Evolutionary conservation across 345 rosid species (phyloP).

Genomic region (Murraya paniculata): DNA sequence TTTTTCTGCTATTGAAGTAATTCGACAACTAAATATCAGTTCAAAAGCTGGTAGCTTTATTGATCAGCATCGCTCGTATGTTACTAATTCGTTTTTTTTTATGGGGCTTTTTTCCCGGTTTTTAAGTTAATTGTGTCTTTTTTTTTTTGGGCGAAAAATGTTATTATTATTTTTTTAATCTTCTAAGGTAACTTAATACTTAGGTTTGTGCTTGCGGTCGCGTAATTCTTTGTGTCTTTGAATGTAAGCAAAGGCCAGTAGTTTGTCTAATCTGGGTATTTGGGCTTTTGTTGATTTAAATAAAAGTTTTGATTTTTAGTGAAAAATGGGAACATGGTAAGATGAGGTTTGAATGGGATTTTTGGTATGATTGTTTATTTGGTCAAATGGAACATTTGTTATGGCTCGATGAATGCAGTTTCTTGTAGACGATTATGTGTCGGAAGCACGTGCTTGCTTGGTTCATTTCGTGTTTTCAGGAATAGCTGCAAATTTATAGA

Average conservation of each 20-base stretch:
- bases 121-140: not conserved
- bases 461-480: not conserved
- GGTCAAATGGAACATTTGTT: slow-evolving; percentile 21
- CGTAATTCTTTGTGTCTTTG: not conserved
- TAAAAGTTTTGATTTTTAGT: slow-evolving; percentile 9
- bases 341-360: slow-evolving; percentile 6
- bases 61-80: not conserved
- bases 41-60: not conserved
- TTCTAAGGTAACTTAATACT: slow-evolving; percentile 21
- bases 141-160: not conserved
- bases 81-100: not conserved
- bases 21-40: not conserved
- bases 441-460: slow-evolving; percentile 22
- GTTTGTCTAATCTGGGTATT: not conserved
- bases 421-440: slow-evolving; percentile 20
- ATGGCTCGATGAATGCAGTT: slow-evolving; percentile 18
- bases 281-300: not conserved
- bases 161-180: not conserved
- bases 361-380: not conserved
- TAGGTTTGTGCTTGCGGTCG: slow-evolving; percentile 10
- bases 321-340: slow-evolving; percentile 21
- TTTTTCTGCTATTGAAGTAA: not conserved
- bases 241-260: not conserved
- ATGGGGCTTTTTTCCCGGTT: not conserved
- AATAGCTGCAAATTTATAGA: not conserved